Evolutionary conservation across 495 filamentous ascomycete species (phyloP).

Genomic region (Clohesyomyces aquaticus): DNA sequence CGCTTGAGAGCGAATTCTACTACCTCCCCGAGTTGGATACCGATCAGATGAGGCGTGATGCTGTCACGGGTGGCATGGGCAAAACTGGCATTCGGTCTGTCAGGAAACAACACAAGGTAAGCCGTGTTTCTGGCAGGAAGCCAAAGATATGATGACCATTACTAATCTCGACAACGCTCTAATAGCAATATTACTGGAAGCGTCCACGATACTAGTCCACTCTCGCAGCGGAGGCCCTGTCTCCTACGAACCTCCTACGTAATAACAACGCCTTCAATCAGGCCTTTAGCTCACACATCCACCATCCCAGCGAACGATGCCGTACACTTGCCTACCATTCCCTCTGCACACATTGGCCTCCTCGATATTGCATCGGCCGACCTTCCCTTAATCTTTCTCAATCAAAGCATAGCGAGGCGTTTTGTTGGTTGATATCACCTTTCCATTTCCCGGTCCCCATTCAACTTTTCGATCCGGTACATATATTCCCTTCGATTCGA

Average conservation of each 20-base stretch:
- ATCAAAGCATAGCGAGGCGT: slow-evolving; percentile 40
- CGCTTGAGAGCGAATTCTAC: slow-evolving; percentile 93
- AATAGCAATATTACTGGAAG: slow-evolving; percentile 54
- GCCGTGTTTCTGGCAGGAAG: too few relatives aligned
- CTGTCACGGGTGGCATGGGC: slow-evolving; percentile 82
- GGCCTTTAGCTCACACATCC: too few relatives aligned
- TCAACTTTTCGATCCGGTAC: neutral
- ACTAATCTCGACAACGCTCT: neutral
- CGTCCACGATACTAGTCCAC: slow-evolving; percentile 38
- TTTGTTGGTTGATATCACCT: slow-evolving; percentile 9
- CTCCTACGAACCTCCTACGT: slow-evolving; percentile 3
- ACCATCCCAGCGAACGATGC: too few relatives aligned
- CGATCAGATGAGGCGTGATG: slow-evolving; percentile 74
- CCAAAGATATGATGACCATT: too few relatives aligned
- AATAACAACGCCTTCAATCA: too few relatives aligned
- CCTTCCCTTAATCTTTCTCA: neutral
- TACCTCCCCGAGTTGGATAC: slow-evolving; percentile 91
- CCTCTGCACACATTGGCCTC: too few relatives aligned
- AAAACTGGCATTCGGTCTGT: slow-evolving; percentile 88
- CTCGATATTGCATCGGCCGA: too few relatives aligned
- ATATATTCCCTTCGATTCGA: neutral
- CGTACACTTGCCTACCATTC: too few relatives aligned
- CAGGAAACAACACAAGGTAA: slow-evolving; percentile 94
- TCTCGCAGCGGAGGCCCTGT: too few relatives aligned
- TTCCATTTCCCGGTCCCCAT: slow-evolving; percentile 13